phyloP scores from a whole-genome alignment of 306 rosid species.

The Begonia loranthoides region DNA sequence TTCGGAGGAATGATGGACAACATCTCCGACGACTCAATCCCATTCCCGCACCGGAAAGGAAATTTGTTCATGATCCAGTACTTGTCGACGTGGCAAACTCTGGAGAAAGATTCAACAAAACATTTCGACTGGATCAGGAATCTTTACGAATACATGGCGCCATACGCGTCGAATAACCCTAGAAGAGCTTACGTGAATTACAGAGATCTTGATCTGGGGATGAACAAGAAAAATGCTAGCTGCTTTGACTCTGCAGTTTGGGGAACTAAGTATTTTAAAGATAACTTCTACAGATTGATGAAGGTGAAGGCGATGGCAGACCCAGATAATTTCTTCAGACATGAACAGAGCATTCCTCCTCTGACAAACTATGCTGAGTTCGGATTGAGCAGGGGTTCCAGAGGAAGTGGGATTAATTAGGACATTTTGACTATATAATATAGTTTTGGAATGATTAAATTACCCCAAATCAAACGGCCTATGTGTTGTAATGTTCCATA shows the following conservation, averaged over 20 bases:
- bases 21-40: conserved; percentile 40
- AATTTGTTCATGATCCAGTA: conserved; percentile 59
- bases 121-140: conserved; percentile 67
- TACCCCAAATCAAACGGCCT: too few species aligned
- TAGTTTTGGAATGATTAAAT: too few species aligned
- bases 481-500: too few species aligned
- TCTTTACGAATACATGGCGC: conserved; percentile 57
- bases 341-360: conserved; percentile 88
- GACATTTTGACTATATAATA: too few species aligned
- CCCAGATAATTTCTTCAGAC: conserved; percentile 75
- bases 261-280: conserved; percentile 70
- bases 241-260: conserved; percentile 40
- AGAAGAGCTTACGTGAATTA: conserved; percentile 78
- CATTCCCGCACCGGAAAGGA: conserved; percentile 77
- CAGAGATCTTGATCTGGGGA: conserved; percentile 77
- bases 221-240: conserved; percentile 42
- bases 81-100: conserved; percentile 28
- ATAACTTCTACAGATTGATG: conserved; percentile 50
- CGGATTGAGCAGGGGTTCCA: too few species aligned
- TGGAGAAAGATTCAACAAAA: conserved; percentile 18
- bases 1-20: conserved; percentile 68
- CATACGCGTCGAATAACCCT: conserved; percentile 56
- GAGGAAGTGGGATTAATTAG: too few species aligned
- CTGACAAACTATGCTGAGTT: conserved; percentile 21
- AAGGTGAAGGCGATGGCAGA: conserved; percentile 53